phyloP scores from a whole-genome alignment of 202 grass and related monocot species.

The Thinopyrum obtusiflorum region DNA sequence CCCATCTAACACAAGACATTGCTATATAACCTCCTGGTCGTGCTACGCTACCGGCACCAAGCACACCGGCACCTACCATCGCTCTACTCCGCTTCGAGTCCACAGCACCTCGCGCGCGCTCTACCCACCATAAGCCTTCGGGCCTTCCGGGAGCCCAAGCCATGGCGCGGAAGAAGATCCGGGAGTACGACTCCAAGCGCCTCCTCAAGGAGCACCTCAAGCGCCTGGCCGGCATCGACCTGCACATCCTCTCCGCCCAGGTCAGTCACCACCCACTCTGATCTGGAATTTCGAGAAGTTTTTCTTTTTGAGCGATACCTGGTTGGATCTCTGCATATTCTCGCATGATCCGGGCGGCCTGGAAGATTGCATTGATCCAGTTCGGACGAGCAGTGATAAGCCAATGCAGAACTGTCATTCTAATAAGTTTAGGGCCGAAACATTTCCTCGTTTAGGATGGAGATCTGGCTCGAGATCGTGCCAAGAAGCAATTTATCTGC shows the following conservation, averaged over 20 bases:
- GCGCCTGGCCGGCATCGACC: conserved; percentile 77
- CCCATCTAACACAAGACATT: too few species aligned
- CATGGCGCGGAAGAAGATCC: conserved; percentile 96
- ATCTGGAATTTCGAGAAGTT: background rate
- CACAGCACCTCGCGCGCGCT: background rate
- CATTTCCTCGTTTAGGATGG: background rate
- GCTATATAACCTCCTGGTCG: background rate
- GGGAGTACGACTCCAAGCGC: conserved; percentile 85
- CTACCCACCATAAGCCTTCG: background rate
- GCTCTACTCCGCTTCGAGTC: background rate
- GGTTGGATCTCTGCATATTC: conserved; percentile 10
- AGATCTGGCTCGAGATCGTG: conserved; percentile 4
- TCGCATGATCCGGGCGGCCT: background rate
- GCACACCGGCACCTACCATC: background rate
- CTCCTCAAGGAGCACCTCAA: conserved; percentile 89
- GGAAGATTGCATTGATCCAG: background rate
- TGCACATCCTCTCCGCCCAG: conserved; percentile 84
- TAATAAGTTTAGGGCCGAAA: background rate
- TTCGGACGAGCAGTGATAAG: background rate
- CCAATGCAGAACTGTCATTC: background rate
- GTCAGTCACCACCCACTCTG: conserved; percentile 15
- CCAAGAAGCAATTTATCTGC: background rate
- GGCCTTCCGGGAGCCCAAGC: background rate
- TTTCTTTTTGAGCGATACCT: background rate
- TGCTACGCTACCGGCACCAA: background rate